Evolutionary conservation across 2,329 filamentous ascomycete species (phyloP).

Genomic region (Blastomyces percursus): DNA sequence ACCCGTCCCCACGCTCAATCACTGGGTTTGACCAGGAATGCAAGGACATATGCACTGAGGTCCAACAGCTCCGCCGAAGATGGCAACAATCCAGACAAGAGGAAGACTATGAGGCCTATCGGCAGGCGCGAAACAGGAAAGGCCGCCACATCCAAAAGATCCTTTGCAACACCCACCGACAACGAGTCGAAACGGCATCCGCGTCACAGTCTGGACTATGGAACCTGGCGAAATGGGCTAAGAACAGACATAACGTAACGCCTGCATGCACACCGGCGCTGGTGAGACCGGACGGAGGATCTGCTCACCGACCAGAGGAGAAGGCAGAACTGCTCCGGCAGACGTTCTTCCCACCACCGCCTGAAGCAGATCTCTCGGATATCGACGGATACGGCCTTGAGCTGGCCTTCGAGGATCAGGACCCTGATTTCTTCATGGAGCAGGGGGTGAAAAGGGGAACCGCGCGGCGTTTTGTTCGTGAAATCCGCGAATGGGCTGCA

Average conservation of each 20-base stretch:
- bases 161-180: too few species aligned
- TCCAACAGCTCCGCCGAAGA: too few species aligned
- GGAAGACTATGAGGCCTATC: too few species aligned
- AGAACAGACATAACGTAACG: neutral
- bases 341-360: neutral
- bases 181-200: too few species aligned
- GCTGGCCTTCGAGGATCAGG: too few species aligned
- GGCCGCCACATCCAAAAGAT: too few species aligned
- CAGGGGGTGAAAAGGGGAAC: neutral
- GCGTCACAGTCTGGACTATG: too few species aligned
- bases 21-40: slow-evolving; percentile 18
- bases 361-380: neutral
- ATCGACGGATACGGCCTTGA: slow-evolving; percentile 12
- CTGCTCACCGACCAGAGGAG: neutral
- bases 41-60: neutral
- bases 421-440: neutral
- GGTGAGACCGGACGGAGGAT: too few species aligned
- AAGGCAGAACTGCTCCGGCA: slow-evolving; percentile 6
- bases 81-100: too few species aligned
- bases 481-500: neutral
- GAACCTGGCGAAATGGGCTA: too few species aligned
- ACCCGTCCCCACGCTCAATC: slow-evolving; percentile 16
- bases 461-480: neutral
- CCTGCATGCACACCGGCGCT: too few species aligned
- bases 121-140: too few species aligned